Percentiles rank a stretch among this genome's conserved stretches.
These are phyloP conservation scores for Phytophthora agathidicida DNA, from an alignment of 352 stramenopile species.

Conservation along the genomic window DNA sequence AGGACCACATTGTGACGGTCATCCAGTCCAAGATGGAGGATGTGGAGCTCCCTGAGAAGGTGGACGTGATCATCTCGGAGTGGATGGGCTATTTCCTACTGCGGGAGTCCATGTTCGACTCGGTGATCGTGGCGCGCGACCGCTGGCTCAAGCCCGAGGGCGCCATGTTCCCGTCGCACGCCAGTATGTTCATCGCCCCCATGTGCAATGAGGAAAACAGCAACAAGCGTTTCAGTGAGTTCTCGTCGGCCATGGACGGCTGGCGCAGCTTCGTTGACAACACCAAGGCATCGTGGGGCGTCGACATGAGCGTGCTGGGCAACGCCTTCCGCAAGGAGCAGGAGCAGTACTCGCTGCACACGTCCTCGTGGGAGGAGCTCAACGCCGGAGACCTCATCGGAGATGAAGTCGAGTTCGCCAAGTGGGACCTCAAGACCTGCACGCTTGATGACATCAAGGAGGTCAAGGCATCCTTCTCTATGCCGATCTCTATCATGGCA, in stretches of 20 bases:
- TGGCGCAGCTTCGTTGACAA: constrained; percentile 90
- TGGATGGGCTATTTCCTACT: constrained; percentile 99
- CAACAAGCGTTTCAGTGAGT: constrained; percentile 86
- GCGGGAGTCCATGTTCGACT: constrained; percentile 99
- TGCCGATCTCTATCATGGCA: constrained; percentile 88
- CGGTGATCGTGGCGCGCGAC: constrained; percentile 95
- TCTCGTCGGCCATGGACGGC: constrained; percentile 84
- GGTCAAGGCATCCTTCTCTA: constrained; percentile 69
- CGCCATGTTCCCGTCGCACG: constrained; percentile 98
- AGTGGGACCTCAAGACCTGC: constrained; percentile 86
- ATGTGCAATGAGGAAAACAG: constrained; percentile 95
- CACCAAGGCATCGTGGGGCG: constrained; percentile 95
- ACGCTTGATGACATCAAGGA: constrained; percentile 86
- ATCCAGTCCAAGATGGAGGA: constrained; percentile 99
- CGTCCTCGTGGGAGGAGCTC: constrained; percentile 85
- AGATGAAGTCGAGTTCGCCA: constrained; percentile 81
- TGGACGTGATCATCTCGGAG: constrained; percentile 99
- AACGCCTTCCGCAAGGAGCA: constrained; percentile 89
- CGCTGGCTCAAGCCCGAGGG: constrained; percentile 96
- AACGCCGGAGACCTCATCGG: constrained; percentile 79
- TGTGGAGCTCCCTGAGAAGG: constrained; percentile 96
- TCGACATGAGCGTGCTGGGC: constrained; percentile 96
- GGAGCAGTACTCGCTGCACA: constrained; percentile 88
- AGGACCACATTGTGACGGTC: constrained; percentile 97
- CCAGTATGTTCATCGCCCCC: constrained; percentile 97